Percentiles rank a stretch among this genome's conserved stretches.
phyloP scores from a whole-genome alignment of 352 stramenopile genomes.

The Phytophthora niederhauseri region DNA sequence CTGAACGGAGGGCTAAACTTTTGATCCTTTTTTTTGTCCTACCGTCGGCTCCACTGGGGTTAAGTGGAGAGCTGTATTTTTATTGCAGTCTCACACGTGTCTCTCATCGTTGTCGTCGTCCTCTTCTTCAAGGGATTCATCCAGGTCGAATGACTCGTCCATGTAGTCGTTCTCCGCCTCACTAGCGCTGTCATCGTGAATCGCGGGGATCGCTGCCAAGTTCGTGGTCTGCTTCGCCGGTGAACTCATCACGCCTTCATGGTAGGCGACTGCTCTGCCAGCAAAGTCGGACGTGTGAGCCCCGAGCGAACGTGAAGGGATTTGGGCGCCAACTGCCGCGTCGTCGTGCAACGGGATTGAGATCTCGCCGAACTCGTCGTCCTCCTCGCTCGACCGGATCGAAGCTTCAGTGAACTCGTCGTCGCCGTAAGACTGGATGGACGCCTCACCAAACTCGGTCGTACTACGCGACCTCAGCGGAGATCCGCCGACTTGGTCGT shows the following conservation, averaged over 20 bases:
- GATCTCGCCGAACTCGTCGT: constrained; percentile 22
- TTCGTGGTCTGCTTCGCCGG: constrained; percentile 5
- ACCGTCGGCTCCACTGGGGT: too few relatives aligned
- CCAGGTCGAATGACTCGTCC: constrained; percentile 77
- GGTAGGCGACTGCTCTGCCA: neutral
- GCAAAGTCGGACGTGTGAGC: neutral
- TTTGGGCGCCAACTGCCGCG: neutral
- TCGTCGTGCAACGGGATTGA: constrained; percentile 24
- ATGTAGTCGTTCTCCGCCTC: constrained; percentile 59
- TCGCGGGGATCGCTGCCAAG: constrained; percentile 3
- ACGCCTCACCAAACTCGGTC: constrained; percentile 6
- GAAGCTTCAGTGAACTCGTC: constrained; percentile 9
- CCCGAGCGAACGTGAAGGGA: neutral
- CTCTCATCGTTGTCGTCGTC: constrained; percentile 32
- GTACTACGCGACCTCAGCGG: neutral
- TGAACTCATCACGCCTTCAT: constrained; percentile 13
- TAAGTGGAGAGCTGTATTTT: too few relatives aligned
- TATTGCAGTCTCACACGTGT: constrained; percentile 18
- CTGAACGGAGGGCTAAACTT: too few relatives aligned
- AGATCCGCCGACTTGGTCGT: neutral
- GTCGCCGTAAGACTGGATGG: constrained; percentile 1
- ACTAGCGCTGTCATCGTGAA: constrained; percentile 26
- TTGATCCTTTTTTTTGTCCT: too few relatives aligned
- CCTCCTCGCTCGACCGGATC: constrained; percentile 2
- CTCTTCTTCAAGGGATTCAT: constrained; percentile 74